These are phyloP conservation scores for Whalleya microplaca DNA, from an alignment of 2,329 filamentous ascomycete species.

Conservation along the genomic window DNA sequence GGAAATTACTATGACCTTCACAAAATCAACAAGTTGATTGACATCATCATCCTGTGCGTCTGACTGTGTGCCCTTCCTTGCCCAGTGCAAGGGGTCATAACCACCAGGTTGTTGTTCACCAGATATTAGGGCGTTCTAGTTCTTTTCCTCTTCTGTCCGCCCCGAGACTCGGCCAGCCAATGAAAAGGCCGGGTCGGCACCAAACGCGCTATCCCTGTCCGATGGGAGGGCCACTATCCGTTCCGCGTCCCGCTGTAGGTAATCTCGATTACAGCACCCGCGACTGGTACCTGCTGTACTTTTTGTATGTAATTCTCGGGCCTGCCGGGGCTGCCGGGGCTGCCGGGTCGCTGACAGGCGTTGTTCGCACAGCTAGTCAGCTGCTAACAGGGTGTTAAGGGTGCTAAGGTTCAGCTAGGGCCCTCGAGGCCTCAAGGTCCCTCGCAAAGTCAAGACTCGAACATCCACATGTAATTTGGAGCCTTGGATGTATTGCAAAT, in stretches of 20 bases:
- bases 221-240: constrained; percentile 18
- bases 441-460: not conserved
- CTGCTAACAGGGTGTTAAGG: too few species aligned
- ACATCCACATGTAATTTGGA: not conserved
- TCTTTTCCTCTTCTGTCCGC: constrained; percentile 26
- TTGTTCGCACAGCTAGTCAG: too few species aligned
- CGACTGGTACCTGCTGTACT: not conserved
- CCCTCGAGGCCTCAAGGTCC: too few species aligned
- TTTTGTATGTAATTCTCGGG: too few species aligned
- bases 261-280: constrained; percentile 16
- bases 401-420: not conserved
- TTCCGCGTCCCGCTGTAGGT: constrained; percentile 23
- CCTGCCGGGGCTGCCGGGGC: not conserved
- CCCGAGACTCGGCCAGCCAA: constrained; percentile 17
- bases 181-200: constrained; percentile 5
- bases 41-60: not conserved
- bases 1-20: not conserved
- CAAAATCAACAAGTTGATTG: not conserved
- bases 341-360: not conserved
- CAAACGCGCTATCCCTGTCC: constrained; percentile 23
- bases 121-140: constrained; percentile 11
- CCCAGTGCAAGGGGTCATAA: not conserved
- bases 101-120: constrained; percentile 22
- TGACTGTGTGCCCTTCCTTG: too few species aligned
- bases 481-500: not conserved